These are phyloP conservation scores for Skeletonema tropicum DNA, from an alignment of 108 stramenopile genomes.

Conservation along the genomic window DNA sequence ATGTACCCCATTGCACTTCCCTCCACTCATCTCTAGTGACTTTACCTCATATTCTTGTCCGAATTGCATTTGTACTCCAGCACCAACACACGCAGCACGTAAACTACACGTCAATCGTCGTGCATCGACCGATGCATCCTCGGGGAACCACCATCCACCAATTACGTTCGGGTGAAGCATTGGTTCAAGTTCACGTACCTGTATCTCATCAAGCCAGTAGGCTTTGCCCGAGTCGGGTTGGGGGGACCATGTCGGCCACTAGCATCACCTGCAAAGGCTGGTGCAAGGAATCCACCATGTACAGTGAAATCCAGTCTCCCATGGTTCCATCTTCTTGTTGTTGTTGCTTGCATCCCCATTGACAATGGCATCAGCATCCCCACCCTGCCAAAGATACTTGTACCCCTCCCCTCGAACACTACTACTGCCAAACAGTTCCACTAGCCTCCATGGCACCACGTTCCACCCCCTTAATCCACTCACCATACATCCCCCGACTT, in stretches of 20 bases:
- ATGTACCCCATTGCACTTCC: constrained; percentile 58
- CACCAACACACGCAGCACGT: constrained; percentile 72
- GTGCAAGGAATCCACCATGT: constrained; percentile 93
- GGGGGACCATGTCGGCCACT: constrained; percentile 88
- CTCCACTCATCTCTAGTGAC: constrained; percentile 59
- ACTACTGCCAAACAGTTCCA: background rate
- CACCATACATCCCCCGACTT: constrained; percentile 70
- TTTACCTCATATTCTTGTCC: constrained; percentile 70
- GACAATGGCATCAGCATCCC: constrained; percentile 9
- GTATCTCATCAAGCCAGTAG: constrained; percentile 81
- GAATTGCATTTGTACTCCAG: constrained; percentile 83
- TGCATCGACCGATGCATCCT: constrained; percentile 94
- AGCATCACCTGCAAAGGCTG: constrained; percentile 91
- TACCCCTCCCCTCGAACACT: constrained; percentile 40
- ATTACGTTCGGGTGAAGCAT: constrained; percentile 69
- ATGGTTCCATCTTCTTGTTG: constrained; percentile 41
- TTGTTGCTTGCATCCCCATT: constrained; percentile 1
- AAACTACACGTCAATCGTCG: constrained; percentile 72
- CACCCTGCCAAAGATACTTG: constrained; percentile 51
- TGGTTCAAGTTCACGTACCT: constrained; percentile 89
- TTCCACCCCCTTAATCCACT: constrained; percentile 74
- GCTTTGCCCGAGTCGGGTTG: constrained; percentile 65
- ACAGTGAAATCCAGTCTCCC: constrained; percentile 78
- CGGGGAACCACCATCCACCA: constrained; percentile 97
- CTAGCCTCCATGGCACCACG: constrained; percentile 60